A percentile compares a stretch with the other conserved stretches of the same genome.
Conservation (phyloP, 228 moss, liverwort and hornwort genomes). For the Sphagnum magellanicum region DNA sequence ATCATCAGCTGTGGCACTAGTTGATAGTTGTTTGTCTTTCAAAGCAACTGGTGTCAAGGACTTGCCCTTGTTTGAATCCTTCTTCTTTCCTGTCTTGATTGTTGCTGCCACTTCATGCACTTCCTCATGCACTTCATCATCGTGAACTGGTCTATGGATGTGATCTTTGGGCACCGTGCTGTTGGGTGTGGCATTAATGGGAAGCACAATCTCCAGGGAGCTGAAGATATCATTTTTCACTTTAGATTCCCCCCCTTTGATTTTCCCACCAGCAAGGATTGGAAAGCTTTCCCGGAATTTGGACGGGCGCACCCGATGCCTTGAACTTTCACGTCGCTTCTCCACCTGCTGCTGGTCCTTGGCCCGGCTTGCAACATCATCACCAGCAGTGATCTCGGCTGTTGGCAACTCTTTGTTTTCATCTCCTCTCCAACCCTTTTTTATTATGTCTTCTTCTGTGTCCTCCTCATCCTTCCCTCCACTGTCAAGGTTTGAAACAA, state of each 20-base stretch:
- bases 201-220: conserved; percentile 44
- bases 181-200: conserved; percentile 14
- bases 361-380: background rate
- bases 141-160: conserved; percentile 16
- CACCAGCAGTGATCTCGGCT: background rate
- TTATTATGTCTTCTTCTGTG: background rate
- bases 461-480: background rate
- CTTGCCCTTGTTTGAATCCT: conserved; percentile 32
- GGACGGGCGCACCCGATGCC: conserved; percentile 64
- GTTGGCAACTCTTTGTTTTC: background rate
- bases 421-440: background rate
- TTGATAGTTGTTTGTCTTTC: conserved; percentile 33
- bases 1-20: conserved; percentile 15
- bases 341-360: conserved; percentile 29
- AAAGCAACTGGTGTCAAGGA: conserved; percentile 7
- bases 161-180: conserved; percentile 7
- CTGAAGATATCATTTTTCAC: conserved; percentile 37
- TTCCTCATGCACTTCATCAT: conserved; percentile 5
- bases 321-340: conserved; percentile 71
- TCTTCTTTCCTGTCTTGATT: conserved; percentile 25
- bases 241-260: conserved; percentile 49
- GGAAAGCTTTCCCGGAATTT: conserved; percentile 75
- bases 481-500: background rate
- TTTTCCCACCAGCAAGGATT: conserved; percentile 20
- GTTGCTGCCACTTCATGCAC: conserved; percentile 23